These are phyloP conservation scores for Myriosclerotinia duriaeana DNA, from an alignment of 2,329 filamentous ascomycete species.

Conservation along the genomic window DNA sequence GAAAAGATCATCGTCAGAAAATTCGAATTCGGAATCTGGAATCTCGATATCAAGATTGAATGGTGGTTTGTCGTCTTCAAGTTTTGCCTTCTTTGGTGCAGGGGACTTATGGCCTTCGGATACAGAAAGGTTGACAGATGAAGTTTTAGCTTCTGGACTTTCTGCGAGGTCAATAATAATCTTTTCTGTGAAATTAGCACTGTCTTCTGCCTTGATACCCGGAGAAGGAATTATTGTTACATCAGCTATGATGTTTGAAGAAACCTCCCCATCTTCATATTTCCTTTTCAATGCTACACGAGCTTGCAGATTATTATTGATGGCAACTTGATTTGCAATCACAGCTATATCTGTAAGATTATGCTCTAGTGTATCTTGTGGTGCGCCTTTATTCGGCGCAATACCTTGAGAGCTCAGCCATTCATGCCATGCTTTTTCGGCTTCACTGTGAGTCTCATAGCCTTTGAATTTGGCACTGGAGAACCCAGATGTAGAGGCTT, in stretches of 20 bases:
- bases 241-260: neutral
- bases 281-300: neutral
- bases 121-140: neutral
- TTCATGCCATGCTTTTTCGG: constrained; percentile 28
- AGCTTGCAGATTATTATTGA: neutral
- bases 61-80: neutral
- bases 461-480: constrained; percentile 19
- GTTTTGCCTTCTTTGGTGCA: constrained; percentile 1
- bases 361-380: constrained; percentile 1
- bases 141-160: neutral
- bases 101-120: neutral
- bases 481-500: constrained; percentile 29
- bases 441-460: constrained; percentile 24
- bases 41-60: constrained; percentile 1
- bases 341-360: neutral
- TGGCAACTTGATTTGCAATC: neutral
- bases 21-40: constrained; percentile 11
- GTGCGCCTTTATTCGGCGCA: neutral
- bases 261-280: neutral
- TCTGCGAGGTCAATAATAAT: constrained; percentile 3
- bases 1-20: neutral
- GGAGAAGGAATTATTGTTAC: neutral
- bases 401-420: constrained; percentile 11
- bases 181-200: neutral
- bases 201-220: neutral